Percentiles rank a stretch among this genome's conserved stretches.
Conservation (phyloP, 495 filamentous ascomycete species). For the Daldinia bambusicola region DNA sequence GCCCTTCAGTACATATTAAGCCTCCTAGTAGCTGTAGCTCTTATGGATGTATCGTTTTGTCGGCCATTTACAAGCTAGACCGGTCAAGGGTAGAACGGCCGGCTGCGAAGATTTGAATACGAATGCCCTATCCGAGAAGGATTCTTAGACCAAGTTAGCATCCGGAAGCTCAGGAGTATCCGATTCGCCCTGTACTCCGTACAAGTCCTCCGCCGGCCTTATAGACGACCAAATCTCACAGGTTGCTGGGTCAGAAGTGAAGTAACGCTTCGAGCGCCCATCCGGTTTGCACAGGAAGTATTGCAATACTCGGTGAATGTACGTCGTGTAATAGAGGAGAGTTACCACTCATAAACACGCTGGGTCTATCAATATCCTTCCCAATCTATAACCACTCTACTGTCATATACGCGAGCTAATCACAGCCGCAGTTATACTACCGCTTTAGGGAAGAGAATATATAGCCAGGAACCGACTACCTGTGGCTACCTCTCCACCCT, state of each 20-base stretch:
- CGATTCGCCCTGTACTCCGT: conserved; percentile 33
- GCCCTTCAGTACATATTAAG: conserved; percentile 12
- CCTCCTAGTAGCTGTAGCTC: conserved; percentile 13
- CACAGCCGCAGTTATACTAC: conserved; percentile 32
- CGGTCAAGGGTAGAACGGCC: conserved; percentile 14
- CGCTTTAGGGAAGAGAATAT: conserved; percentile 26
- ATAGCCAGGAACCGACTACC: conserved; percentile 24
- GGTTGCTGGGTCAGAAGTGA: conserved; percentile 17
- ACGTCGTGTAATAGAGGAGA: conserved; percentile 41
- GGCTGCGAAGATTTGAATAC: conserved; percentile 10
- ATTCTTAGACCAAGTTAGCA: conserved; percentile 23
- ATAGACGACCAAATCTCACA: conserved; percentile 23
- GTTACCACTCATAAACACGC: conserved; percentile 25
- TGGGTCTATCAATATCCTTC: conserved; percentile 13
- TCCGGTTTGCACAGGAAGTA: conserved; percentile 17
- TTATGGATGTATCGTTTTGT: conserved; percentile 1
- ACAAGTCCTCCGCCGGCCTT: conserved; percentile 23
- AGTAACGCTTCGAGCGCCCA: conserved; percentile 32
- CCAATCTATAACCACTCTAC: conserved; percentile 37
- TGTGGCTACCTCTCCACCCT: conserved; percentile 36
- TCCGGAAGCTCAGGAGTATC: conserved; percentile 20
- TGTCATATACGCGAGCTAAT: conserved; percentile 37
- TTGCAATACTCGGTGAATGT: conserved; percentile 19
- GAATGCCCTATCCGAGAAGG: conserved; percentile 20
- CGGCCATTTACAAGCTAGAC: conserved; percentile 2